A percentile compares a stretch with the other conserved stretches of the same genome.
These are phyloP conservation scores for Hanseniaspora lindneri DNA, from an alignment of 805 yeast genomes.

Conservation along the genomic window DNA sequence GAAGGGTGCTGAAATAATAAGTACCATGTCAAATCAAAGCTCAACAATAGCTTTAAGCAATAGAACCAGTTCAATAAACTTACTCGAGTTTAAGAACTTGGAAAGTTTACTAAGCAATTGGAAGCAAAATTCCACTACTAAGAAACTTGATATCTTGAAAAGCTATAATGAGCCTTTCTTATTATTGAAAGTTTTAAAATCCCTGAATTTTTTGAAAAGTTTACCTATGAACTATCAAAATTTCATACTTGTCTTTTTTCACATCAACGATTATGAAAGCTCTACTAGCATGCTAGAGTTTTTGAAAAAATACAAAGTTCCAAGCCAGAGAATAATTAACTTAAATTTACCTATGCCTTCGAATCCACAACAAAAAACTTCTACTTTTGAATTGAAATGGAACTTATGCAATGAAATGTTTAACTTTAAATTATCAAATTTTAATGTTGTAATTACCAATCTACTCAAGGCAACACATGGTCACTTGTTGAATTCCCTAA, in stretches of 20 bases:
- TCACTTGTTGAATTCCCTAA: conserved; percentile 25
- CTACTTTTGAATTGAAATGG: conserved; percentile 12
- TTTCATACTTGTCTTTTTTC: conserved; percentile 37
- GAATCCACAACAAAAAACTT: not conserved
- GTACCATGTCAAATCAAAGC: conserved; percentile 3
- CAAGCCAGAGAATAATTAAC: conserved; percentile 20
- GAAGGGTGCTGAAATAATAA: not conserved
- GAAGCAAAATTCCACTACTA: conserved; percentile 18
- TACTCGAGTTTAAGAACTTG: conserved; percentile 5
- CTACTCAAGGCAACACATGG: conserved; percentile 23
- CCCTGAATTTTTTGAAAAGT: conserved; percentile 19
- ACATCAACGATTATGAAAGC: conserved; percentile 30
- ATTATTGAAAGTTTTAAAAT: conserved; percentile 18
- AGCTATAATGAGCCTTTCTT: conserved; percentile 6
- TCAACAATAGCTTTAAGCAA: not conserved
- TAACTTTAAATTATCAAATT: conserved; percentile 27
- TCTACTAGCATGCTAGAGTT: conserved; percentile 33
- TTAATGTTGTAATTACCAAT: conserved; percentile 26
- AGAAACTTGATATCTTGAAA: conserved; percentile 15
- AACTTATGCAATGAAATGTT: conserved; percentile 21
- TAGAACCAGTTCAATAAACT: not conserved
- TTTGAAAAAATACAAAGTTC: conserved; percentile 28
- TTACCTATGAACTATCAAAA: conserved; percentile 37
- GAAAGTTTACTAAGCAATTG: conserved; percentile 19
- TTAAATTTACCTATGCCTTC: conserved; percentile 2